A percentile compares a stretch with the other conserved stretches of the same genome.
phyloP scores from a whole-genome alignment of 257 asterid genomes.

The Verbascum thapsus region DNA sequence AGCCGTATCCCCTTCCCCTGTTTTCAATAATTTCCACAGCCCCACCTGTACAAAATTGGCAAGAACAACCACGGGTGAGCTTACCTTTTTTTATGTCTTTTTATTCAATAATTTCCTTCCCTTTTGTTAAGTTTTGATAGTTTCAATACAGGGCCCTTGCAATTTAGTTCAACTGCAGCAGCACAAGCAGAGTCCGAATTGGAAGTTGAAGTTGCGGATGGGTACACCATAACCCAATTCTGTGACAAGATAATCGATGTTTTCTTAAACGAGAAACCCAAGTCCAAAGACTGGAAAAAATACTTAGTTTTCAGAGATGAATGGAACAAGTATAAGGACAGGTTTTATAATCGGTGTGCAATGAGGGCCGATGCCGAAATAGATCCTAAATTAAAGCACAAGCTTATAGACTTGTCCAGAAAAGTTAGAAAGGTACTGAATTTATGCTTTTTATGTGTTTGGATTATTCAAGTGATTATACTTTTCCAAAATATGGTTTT shows the following conservation, averaged over 20 bases:
- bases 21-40: slow-evolving; percentile 22
- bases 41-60: slow-evolving; percentile 34
- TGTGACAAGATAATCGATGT: slow-evolving; percentile 85
- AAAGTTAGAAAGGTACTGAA: slow-evolving; percentile 68
- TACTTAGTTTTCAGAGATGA: slow-evolving; percentile 82
- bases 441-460: not conserved
- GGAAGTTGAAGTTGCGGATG: slow-evolving; percentile 74
- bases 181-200: slow-evolving; percentile 38
- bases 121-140: not conserved
- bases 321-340: slow-evolving; percentile 71
- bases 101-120: not conserved
- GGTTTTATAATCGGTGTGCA: slow-evolving; percentile 61
- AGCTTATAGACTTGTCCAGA: slow-evolving; percentile 55
- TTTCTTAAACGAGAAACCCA: slow-evolving; percentile 82
- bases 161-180: slow-evolving; percentile 35
- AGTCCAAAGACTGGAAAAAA: slow-evolving; percentile 76
- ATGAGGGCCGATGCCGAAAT: slow-evolving; percentile 59
- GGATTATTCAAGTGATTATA: slow-evolving; percentile 13
- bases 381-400: slow-evolving; percentile 63
- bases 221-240: slow-evolving; percentile 74
- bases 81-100: slow-evolving; percentile 17
- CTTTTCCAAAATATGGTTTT: slow-evolving; percentile 3
- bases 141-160: slow-evolving; percentile 36
- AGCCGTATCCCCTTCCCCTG: slow-evolving; percentile 12
- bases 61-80: slow-evolving; percentile 30